Evolutionary conservation across 2,329 filamentous ascomycete genomes (phyloP).

Genomic region (Elsinoe australis): DNA sequence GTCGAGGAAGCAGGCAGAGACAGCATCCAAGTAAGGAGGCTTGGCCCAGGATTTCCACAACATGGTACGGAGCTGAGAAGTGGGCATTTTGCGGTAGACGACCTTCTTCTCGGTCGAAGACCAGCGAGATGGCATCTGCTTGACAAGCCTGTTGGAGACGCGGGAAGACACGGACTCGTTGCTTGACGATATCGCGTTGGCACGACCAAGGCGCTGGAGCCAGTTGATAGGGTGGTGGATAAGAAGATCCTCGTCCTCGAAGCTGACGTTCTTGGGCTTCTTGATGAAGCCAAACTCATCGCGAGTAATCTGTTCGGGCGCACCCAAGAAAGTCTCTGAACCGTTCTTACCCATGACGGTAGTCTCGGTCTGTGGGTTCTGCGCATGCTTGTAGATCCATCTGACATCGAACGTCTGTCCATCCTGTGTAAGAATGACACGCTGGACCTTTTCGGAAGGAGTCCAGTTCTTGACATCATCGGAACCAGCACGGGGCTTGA

Average conservation of each 20-base stretch:
- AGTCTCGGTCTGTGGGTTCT: conserved; percentile 19
- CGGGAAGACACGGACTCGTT: conserved; percentile 1
- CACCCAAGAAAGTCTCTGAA: conserved; percentile 12
- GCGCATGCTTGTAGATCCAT: conserved; percentile 21
- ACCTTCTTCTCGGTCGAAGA: conserved; percentile 16
- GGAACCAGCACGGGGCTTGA: conserved; percentile 20
- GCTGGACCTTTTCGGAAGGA: conserved; percentile 19
- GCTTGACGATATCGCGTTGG: neutral
- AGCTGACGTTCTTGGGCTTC: conserved; percentile 19
- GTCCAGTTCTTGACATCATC: conserved; percentile 20
- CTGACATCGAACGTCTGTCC: conserved; percentile 19
- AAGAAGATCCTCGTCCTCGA: conserved; percentile 19
- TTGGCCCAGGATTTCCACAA: conserved; percentile 20
- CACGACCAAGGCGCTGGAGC: conserved; percentile 10
- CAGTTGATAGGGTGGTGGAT: conserved; percentile 19
- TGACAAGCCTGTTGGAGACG: conserved; percentile 12
- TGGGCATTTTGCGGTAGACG: conserved; percentile 18
- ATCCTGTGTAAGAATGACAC: conserved; percentile 16
- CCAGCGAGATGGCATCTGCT: conserved; percentile 16
- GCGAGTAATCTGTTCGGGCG: conserved; percentile 16
- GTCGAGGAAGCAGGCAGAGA: conserved; percentile 20
- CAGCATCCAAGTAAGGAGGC: conserved; percentile 19
- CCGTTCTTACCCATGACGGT: conserved; percentile 17
- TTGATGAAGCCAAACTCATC: conserved; percentile 19
- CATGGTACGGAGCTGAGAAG: conserved; percentile 18